Evolutionary conservation across 2,329 filamentous ascomycete genomes (phyloP).

Genomic region (Orbilia quercus): DNA sequence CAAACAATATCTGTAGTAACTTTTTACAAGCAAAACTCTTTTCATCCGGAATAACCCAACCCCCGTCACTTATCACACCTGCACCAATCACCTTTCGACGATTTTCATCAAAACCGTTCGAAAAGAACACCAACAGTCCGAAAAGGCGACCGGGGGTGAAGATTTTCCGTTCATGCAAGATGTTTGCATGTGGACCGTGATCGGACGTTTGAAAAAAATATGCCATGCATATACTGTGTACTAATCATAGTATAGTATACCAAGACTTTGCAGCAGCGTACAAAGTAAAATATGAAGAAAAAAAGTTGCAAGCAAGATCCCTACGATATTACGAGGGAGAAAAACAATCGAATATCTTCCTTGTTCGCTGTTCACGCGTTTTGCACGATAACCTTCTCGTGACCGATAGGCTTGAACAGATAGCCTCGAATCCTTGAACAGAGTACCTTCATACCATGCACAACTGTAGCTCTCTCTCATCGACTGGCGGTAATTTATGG

Average conservation of each 20-base stretch:
- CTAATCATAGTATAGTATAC: too few relatives aligned
- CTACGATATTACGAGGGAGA: conserved; percentile 23
- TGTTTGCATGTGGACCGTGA: background rate
- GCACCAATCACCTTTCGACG: conserved; percentile 33
- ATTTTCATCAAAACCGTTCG: too few relatives aligned
- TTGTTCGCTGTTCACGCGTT: conserved; percentile 1
- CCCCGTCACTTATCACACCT: conserved; percentile 4
- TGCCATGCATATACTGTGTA: too few relatives aligned
- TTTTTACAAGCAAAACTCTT: conserved; percentile 55
- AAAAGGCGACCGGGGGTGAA: conserved; percentile 31
- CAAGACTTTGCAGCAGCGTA: too few relatives aligned
- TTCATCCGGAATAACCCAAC: conserved; percentile 54
- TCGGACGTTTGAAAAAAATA: background rate
- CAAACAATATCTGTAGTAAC: conserved; percentile 20
- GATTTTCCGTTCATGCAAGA: conserved; percentile 54
- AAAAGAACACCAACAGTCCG: background rate
- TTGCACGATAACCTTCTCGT: conserved; percentile 1
- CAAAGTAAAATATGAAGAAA: too few relatives aligned
- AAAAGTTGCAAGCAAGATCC: too few relatives aligned
- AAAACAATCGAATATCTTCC: background rate
- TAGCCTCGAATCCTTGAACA: conserved; percentile 1
- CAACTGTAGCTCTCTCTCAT: conserved; percentile 23
- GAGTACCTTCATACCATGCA: too few relatives aligned
- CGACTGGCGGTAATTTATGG: background rate
- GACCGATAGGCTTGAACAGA: conserved; percentile 18